Base-by-base conservation (phyloP, 805 yeast species). In the Teunomyces funiuensis region DNA sequence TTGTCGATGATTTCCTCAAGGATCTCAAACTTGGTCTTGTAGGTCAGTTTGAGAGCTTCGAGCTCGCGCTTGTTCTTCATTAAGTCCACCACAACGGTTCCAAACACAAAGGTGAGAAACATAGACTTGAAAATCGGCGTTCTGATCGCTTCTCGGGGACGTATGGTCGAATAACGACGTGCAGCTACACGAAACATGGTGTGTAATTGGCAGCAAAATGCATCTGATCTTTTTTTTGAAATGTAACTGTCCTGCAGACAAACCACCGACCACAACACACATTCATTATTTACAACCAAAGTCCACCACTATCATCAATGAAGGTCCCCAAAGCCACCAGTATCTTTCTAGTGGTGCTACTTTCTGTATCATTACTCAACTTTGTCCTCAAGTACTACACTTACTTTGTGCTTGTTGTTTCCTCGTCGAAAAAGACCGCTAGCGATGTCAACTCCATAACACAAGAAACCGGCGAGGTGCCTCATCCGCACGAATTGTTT, bases 1-100 rank as follows among this genome's bases (percentile, higher is more conserved):
- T 60, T 61, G 2, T 43, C 47, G 1, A 59, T 52, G 2, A 69
- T 50, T 6, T 66, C 73, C 18, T 55, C 50, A 22, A 71, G 49
- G 13, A 69, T 57, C 2, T 34, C 41, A 38, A 64, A 60, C 48
- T 73, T 67, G 27, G 69, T 53, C 6, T 51, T 49, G 47, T 74
- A 74, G 14, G 66, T 65, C 22, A 65, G 67, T 22, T 58, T 60
- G 31, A 76, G 50, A 19, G 62, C 63, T 25, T 75, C 80, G n/a
- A 61, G 50, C 26, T 66, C 65, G 43, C 71, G 73, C 33, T 74
- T 61, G 41, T 63, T 71, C 36, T 71, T 61, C 65, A 74, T 72
- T 30, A 71, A 63, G 43, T 77, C 79, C 26, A 77, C 64, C 3
- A 73, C 77, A 3, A 71, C 70, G 2, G 80, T 65, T 5, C 74